phyloP scores from a whole-genome alignment of 805 yeast species.

The Hanseniaspora jakobsenii region DNA sequence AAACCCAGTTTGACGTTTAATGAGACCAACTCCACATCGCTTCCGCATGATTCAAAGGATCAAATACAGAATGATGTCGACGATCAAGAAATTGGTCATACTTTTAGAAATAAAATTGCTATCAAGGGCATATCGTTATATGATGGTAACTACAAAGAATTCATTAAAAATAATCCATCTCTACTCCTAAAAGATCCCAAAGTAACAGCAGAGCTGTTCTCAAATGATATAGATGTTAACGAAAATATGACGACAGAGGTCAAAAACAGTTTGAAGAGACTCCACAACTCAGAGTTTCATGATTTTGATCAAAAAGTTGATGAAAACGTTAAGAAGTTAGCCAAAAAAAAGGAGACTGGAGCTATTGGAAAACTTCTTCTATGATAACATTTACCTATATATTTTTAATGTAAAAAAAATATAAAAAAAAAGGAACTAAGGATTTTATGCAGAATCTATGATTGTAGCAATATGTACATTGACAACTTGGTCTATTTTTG shows the following conservation, averaged over 20 bases:
- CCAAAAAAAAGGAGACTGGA: not conserved
- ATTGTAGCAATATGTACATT: too few relatives aligned
- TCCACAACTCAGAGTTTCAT: conserved; percentile 7
- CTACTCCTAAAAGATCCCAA: conserved; percentile 11
- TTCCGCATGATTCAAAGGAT: too few relatives aligned
- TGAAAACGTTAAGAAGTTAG: not conserved
- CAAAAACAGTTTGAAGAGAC: not conserved
- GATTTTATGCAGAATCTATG: too few relatives aligned
- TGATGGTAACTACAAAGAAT: not conserved
- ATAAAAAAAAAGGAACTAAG: too few relatives aligned
- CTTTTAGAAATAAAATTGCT: conserved; percentile 6
- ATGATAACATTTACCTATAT: not conserved
- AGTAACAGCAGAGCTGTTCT: conserved; percentile 11
- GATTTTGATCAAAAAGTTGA: conserved; percentile 4
- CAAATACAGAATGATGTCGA: not conserved
- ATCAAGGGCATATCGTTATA: conserved; percentile 8
- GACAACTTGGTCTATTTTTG: too few relatives aligned
- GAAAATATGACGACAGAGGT: not conserved
- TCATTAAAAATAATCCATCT: conserved; percentile 10
- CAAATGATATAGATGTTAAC: conserved; percentile 7
- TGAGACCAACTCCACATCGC: too few relatives aligned
- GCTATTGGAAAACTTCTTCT: not conserved
- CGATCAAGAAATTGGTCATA: not conserved
- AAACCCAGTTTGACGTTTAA: not conserved
- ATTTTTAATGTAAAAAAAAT: too few relatives aligned